Evolutionary conservation across 345 rosid species (phyloP).

Genomic region (Aquilaria sinensis): DNA sequence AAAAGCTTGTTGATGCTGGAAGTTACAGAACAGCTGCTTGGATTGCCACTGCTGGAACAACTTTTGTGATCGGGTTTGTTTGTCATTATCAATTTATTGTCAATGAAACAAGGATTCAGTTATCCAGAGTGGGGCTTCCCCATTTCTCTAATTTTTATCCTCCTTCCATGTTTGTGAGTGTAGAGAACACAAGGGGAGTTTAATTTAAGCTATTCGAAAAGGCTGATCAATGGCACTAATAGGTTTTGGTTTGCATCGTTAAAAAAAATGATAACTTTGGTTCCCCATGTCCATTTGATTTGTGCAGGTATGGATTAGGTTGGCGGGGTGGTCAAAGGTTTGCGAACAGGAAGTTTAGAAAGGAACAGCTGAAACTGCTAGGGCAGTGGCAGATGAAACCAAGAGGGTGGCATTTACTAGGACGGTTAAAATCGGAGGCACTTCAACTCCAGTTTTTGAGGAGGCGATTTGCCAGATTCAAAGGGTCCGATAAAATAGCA

Average conservation of each 20-base stretch:
- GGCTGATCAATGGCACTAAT: too few species aligned
- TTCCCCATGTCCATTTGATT: conserved; percentile 8
- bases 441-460: conserved; percentile 48
- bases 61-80: conserved; percentile 74
- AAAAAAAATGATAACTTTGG: not conserved
- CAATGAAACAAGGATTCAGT: not conserved
- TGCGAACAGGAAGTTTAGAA: conserved; percentile 68
- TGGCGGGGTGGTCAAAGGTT: conserved; percentile 98
- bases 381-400: conserved; percentile 85
- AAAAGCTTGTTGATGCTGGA: conserved; percentile 71
- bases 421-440: conserved; percentile 47
- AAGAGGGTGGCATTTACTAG: conserved; percentile 60
- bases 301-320: conserved; percentile 77
- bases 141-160: too few species aligned
- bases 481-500: conserved; percentile 23
- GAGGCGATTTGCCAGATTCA: conserved; percentile 38
- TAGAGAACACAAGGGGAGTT: too few species aligned
- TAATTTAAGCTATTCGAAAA: too few species aligned
- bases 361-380: conserved; percentile 71
- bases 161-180: too few species aligned
- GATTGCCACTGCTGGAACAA: conserved; percentile 74
- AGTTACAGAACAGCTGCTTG: conserved; percentile 38
- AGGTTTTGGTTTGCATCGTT: too few species aligned
- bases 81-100: not conserved
- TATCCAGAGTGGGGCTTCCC: not conserved